Evolutionary conservation across 164 flowering plant species (phyloP).

Genomic region (Magnolia kwangsiensis): DNA sequence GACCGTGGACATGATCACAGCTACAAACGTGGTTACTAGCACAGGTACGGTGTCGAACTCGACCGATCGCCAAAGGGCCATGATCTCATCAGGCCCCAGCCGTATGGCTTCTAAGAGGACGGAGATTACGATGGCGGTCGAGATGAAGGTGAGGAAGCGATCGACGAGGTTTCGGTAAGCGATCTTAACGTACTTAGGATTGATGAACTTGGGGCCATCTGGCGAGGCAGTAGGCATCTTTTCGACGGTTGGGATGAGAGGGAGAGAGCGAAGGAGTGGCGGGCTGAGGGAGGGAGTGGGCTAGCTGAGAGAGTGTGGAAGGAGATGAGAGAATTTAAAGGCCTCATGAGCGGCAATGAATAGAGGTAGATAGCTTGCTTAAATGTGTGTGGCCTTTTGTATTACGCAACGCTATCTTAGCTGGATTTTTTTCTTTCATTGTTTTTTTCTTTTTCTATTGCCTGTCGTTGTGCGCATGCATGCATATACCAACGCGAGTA

Average conservation of each 20-base stretch:
- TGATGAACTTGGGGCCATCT: not conserved
- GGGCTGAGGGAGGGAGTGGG: not conserved
- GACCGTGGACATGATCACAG: conserved; percentile 23
- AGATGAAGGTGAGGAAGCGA: conserved; percentile 24
- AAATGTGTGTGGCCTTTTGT: not conserved
- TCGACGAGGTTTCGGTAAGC: conserved; percentile 32
- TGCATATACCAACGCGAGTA: no score
- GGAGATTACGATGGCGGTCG: conserved; percentile 20
- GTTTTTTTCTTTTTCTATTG: no score
- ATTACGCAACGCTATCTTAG: conserved; percentile 4
- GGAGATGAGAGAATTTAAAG: not conserved
- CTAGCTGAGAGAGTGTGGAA: not conserved
- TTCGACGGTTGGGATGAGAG: not conserved
- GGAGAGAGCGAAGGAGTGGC: not conserved
- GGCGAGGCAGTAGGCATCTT: not conserved
- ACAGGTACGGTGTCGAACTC: conserved; percentile 14
- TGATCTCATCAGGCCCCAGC: conserved; percentile 19
- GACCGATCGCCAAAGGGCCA: conserved; percentile 12
- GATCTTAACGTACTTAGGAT: conserved; percentile 29
- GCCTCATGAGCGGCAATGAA: not conserved
- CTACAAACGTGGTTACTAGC: conserved; percentile 16
- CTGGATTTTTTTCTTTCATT: not conserved
- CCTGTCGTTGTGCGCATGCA: not conserved
- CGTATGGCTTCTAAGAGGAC: conserved; percentile 11
- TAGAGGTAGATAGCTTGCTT: conserved; percentile 1